A percentile compares a stretch with the other conserved stretches of the same genome.
These are phyloP conservation scores for Actinomucor elegans DNA, from an alignment of 371 early-diverging fungal species.

Conservation along the genomic window DNA sequence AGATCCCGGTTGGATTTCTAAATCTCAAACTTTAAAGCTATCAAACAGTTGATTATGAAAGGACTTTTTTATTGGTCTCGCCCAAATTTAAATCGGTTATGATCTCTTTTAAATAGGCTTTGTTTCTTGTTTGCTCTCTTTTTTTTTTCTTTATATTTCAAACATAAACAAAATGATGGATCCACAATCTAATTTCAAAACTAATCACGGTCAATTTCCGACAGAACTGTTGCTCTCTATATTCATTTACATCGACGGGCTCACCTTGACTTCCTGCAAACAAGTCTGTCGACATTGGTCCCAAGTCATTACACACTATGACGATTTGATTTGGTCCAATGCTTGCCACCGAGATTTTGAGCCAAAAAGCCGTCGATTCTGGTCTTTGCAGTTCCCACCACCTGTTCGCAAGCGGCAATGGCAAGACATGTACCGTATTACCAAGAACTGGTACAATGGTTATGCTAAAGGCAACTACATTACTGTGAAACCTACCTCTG, in stretches of 20 bases:
- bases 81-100: too few species aligned
- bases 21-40: too few species aligned
- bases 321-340: conserved; percentile 39
- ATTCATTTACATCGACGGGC: conserved; percentile 39
- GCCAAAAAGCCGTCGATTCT: conserved; percentile 14
- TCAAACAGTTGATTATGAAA: too few species aligned
- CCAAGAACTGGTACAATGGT: conserved; percentile 56
- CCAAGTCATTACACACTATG: conserved; percentile 32
- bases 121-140: conserved; percentile 8
- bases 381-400: conserved; percentile 35
- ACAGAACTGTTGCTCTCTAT: conserved; percentile 40
- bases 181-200: too few species aligned
- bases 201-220: conserved; percentile 23
- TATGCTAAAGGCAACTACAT: conserved; percentile 47
- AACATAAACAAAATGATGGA: conserved; percentile 1
- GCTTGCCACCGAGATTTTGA: conserved; percentile 33
- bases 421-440: conserved; percentile 56
- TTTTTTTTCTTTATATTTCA: conserved; percentile 8
- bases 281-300: conserved; percentile 40
- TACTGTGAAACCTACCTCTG: not conserved
- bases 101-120: not conserved
- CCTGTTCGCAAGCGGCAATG: conserved; percentile 23
- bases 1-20: too few species aligned
- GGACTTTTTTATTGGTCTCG: too few species aligned
- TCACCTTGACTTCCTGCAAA: conserved; percentile 23